These are phyloP conservation scores for Pyrenochaeta sp. DNA, from an alignment of 2,329 filamentous ascomycete species.

Conservation along the genomic window DNA sequence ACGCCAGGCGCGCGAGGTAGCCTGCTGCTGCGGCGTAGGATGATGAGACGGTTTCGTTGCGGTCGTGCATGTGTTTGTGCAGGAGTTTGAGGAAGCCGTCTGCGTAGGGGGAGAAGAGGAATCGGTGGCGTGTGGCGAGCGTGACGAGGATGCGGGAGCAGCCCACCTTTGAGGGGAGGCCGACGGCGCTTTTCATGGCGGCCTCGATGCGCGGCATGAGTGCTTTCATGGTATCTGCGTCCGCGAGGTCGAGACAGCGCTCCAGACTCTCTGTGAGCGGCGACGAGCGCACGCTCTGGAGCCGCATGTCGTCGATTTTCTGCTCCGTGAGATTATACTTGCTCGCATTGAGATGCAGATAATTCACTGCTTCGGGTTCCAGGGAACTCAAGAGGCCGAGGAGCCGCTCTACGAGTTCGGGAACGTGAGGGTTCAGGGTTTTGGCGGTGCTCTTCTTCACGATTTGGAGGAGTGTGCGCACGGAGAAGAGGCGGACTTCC, in stretches of 20 bases:
- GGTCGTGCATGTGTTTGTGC: slow-evolving; percentile 83
- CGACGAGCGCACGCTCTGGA: slow-evolving; percentile 81
- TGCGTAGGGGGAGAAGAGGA: slow-evolving; percentile 77
- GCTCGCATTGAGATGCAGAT: slow-evolving; percentile 85
- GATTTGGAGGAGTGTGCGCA: slow-evolving; percentile 83
- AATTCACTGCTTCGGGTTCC: slow-evolving; percentile 89
- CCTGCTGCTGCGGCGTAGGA: slow-evolving; percentile 87
- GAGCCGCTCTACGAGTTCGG: slow-evolving; percentile 80
- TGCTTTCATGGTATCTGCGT: slow-evolving; percentile 77
- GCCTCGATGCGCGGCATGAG: slow-evolving; percentile 76
- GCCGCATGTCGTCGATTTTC: slow-evolving; percentile 86
- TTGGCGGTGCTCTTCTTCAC: slow-evolving; percentile 85
- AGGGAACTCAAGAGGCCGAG: slow-evolving; percentile 84
- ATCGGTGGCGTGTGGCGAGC: slow-evolving; percentile 79
- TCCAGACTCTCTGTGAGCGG: slow-evolving; percentile 94
- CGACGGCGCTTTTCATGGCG: slow-evolving; percentile 84
- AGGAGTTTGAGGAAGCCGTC: slow-evolving; percentile 78
- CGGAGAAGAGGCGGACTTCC: slow-evolving; percentile 83
- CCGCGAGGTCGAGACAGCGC: slow-evolving; percentile 82
- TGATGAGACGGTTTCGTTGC: slow-evolving; percentile 91
- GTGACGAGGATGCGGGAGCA: slow-evolving; percentile 85
- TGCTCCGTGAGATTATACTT: slow-evolving; percentile 86
- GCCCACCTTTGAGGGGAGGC: slow-evolving; percentile 92
- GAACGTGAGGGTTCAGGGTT: slow-evolving; percentile 79
- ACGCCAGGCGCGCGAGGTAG: slow-evolving; percentile 76